These are phyloP conservation scores for Lasiodiplodia hormozganensis DNA, from an alignment of 2,329 filamentous ascomycete species.

Conservation along the genomic window DNA sequence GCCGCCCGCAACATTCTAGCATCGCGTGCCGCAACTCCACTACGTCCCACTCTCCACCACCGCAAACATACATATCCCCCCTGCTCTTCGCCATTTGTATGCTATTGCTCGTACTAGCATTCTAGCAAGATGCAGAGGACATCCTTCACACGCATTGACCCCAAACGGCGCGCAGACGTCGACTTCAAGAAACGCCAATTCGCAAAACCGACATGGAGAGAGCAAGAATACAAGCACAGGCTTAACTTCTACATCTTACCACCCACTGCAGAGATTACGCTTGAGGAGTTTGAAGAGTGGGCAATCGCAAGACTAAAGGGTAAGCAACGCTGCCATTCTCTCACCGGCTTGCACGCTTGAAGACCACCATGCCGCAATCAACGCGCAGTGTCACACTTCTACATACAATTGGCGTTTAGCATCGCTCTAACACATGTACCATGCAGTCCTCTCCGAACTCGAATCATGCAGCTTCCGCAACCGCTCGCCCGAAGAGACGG, in stretches of 20 bases:
- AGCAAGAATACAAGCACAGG: slow-evolving; percentile 80
- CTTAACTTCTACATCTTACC: slow-evolving; percentile 91
- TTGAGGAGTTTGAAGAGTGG: slow-evolving; percentile 99
- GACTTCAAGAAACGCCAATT: slow-evolving; percentile 90
- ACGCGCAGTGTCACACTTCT: not conserved
- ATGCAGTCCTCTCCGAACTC: slow-evolving; percentile 79
- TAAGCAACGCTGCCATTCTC: slow-evolving; percentile 47
- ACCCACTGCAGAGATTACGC: slow-evolving; percentile 90
- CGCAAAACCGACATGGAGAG: slow-evolving; percentile 75
- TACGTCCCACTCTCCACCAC: not conserved
- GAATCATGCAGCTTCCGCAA: slow-evolving; percentile 97
- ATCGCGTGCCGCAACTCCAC: slow-evolving; percentile 7
- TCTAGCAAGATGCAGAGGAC: slow-evolving; percentile 45
- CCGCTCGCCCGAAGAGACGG: slow-evolving; percentile 81
- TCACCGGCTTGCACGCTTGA: not conserved
- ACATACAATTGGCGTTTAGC: not conserved
- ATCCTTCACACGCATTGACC: slow-evolving; percentile 53
- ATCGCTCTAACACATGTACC: slow-evolving; percentile 25
- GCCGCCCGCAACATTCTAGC: slow-evolving; percentile 10
- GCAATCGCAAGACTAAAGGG: slow-evolving; percentile 89
- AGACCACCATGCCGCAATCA: not conserved
- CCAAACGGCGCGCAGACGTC: slow-evolving; percentile 78
- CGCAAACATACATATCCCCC: not conserved
- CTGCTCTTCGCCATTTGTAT: no score
- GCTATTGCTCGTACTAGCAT: not conserved